Conservation (phyloP, 805 yeast species). For the Alloascoidea africana region DNA sequence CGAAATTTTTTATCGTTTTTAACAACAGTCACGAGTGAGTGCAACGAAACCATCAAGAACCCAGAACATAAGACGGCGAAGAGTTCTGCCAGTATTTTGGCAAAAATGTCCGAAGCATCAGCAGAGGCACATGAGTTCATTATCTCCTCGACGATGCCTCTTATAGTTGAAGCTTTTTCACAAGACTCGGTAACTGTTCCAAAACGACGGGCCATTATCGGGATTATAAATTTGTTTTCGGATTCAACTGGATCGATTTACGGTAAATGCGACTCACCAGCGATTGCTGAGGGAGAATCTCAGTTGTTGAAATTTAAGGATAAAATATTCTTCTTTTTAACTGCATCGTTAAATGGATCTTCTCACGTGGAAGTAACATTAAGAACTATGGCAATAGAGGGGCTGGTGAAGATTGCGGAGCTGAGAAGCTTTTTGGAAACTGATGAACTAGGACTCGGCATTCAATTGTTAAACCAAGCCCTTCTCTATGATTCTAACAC, state of each 20-base stretch:
- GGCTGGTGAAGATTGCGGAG: constrained; percentile 39
- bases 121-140: constrained; percentile 29
- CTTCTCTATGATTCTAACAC: constrained; percentile 36
- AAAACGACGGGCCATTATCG: constrained; percentile 43
- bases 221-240: constrained; percentile 43
- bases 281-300: constrained; percentile 13
- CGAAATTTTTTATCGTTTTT: constrained; percentile 4
- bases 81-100: constrained; percentile 46
- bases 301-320: constrained; percentile 40
- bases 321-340: constrained; percentile 46
- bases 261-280: constrained; percentile 13
- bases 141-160: constrained; percentile 29
- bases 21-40: constrained; percentile 25
- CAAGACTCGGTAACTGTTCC: constrained; percentile 21
- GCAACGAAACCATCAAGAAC: constrained; percentile 33
- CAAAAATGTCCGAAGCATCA: constrained; percentile 37
- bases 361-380: constrained; percentile 57
- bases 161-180: constrained; percentile 19
- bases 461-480: constrained; percentile 42
- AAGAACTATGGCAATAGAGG: constrained; percentile 49
- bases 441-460: constrained; percentile 45
- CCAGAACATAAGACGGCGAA: constrained; percentile 37
- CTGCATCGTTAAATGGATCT: constrained; percentile 54
- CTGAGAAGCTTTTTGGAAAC: constrained; percentile 30
- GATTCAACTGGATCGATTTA: constrained; percentile 33